Evolutionary conservation across 1,284 basidiomycete genomes (phyloP).

Genomic region (Mycosarcoma mackinlayi): DNA sequence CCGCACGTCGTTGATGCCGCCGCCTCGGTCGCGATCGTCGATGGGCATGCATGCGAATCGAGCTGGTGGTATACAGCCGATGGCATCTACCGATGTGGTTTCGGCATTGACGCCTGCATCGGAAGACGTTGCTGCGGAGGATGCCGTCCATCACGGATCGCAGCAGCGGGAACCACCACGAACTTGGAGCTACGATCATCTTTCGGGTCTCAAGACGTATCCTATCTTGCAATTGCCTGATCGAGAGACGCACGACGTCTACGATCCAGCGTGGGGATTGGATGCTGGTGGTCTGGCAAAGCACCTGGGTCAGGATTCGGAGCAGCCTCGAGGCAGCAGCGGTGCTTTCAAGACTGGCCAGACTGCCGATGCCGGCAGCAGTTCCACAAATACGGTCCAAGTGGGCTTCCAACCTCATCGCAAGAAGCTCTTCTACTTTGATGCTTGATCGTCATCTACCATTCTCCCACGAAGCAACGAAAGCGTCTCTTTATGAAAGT

Average conservation of each 20-base stretch:
- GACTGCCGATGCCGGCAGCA: neutral
- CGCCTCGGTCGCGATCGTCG: constrained; percentile 38
- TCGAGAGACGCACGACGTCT: constrained; percentile 59
- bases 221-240: constrained; percentile 56
- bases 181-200: constrained; percentile 53
- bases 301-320: constrained; percentile 14
- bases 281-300: constrained; percentile 40
- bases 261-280: constrained; percentile 54
- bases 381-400: constrained; percentile 13
- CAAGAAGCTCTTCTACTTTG: constrained; percentile 61
- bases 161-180: constrained; percentile 13
- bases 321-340: constrained; percentile 1
- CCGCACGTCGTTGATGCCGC: constrained; percentile 40
- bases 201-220: constrained; percentile 56
- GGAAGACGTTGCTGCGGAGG: constrained; percentile 7
- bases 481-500: no score
- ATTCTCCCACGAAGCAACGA: neutral
- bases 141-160: constrained; percentile 2
- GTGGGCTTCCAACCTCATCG: constrained; percentile 41
- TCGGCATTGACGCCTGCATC: constrained; percentile 1
- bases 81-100: constrained; percentile 5
- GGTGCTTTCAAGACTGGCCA: neutral
- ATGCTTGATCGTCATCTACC: constrained; percentile 9
- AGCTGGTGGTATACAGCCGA: constrained; percentile 17
- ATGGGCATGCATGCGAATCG: constrained; percentile 24